Base-by-base conservation (phyloP, 257 asterid species). In the Solanum virginianum region DNA sequence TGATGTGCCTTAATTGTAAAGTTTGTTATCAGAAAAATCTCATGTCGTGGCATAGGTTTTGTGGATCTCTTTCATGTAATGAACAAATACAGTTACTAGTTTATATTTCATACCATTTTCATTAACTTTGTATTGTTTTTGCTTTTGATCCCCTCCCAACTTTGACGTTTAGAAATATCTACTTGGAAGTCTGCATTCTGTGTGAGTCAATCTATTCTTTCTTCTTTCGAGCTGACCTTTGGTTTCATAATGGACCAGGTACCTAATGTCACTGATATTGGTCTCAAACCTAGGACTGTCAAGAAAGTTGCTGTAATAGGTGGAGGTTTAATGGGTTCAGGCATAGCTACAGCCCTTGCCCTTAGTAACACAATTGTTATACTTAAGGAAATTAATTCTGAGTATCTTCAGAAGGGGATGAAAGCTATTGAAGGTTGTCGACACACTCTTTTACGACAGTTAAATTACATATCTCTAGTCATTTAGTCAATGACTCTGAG, bases 321-420 rank as follows among this genome's bases (percentile, higher is more conserved):
- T 87, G 99, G 98, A 87, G 99, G 99, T 74, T 90, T 97, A 85
- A 97, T 95, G 99, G 99, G 99, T 88, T 94, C 99, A 79, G 99
- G 99, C 86, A 97, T 97, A 86, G 98, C 99, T 81, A 94, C 99
- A 68, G 92, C 98, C 59, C 91, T 97, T 62, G 84, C 94, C 85
- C 88, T 97, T 93, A 88, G 91, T 82, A 87, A 88, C 88, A 89
- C 88, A 63, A 82, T 84, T 72, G 99, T 95, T 81, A 84, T 94
- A 88, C 97, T 97, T 86, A 97, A 97, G 91, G 99, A 97, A 86
- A 91, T 95, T 83, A 97, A 87, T 88, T 89, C 98, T 49, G 98
- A 95, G 89, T 94, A 91, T 92, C 98, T 97, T 82, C 94, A 75
- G 81, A 97, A 94, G 92, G 99, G 99, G 59, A 89, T 94, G 84